Percentiles rank a stretch among this genome's conserved stretches.
phyloP scores from a whole-genome alignment of 768 basidiomycete species.

The Gloeophyllum trabeum region DNA sequence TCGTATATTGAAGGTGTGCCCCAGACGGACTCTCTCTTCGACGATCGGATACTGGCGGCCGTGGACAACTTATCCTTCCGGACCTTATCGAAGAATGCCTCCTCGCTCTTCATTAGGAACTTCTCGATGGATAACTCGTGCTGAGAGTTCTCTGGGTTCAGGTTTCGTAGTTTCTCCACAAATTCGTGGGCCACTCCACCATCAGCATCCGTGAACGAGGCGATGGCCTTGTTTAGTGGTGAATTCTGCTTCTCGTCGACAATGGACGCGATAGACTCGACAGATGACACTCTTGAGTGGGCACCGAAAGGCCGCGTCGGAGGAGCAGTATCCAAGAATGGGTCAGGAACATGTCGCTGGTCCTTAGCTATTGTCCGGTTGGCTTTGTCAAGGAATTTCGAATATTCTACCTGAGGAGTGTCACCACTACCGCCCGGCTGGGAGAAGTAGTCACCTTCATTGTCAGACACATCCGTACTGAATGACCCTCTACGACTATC shows the following conservation, averaged over 20 bases:
- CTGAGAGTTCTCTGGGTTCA: conserved; percentile 83
- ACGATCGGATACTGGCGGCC: conserved; percentile 70
- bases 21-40: conserved; percentile 74
- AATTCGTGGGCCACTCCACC: conserved; percentile 88
- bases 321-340: conserved; percentile 62
- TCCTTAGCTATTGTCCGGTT: conserved; percentile 78
- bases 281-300: conserved; percentile 72
- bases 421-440: conserved; percentile 19
- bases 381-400: conserved; percentile 76
- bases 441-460: conserved; percentile 49
- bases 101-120: conserved; percentile 84
- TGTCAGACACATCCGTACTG: conserved; percentile 39
- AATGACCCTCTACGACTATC: conserved; percentile 20
- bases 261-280: conserved; percentile 88
- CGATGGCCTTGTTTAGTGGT: conserved; percentile 88
- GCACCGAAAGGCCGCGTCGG: conserved; percentile 69
- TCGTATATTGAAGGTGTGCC: conserved; percentile 55
- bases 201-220: conserved; percentile 91
- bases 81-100: conserved; percentile 85
- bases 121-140: conserved; percentile 88
- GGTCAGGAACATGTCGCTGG: conserved; percentile 70
- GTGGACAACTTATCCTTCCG: conserved; percentile 80
- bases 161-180: conserved; percentile 68
- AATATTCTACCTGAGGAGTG: conserved; percentile 38
- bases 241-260: conserved; percentile 87